Evolutionary conservation across 371 early-diverging fungal genomes (phyloP).

Genomic region (Dichotomocladium elegans): DNA sequence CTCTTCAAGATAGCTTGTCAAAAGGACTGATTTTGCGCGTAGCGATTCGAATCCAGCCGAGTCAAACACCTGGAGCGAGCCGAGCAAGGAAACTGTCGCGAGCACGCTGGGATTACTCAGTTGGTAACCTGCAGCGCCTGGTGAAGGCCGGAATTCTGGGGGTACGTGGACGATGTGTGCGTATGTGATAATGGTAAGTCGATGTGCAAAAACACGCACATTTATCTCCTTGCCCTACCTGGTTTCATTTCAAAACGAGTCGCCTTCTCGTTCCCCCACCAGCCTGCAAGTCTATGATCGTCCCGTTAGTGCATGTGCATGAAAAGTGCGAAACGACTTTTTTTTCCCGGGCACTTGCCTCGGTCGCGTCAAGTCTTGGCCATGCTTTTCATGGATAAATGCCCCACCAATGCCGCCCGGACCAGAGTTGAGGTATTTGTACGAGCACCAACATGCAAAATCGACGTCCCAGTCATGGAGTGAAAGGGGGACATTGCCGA

Average conservation of each 20-base stretch:
- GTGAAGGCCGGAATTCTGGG: conserved; percentile 66
- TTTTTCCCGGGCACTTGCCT: conserved; percentile 40
- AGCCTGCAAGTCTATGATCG: conserved; percentile 82
- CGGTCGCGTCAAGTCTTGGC: conserved; percentile 43
- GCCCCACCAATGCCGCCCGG: conserved; percentile 92
- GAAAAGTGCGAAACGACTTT: too few species aligned
- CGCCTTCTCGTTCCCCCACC: conserved; percentile 91
- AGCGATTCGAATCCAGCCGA: conserved; percentile 65
- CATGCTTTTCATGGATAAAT: conserved; percentile 81
- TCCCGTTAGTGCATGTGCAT: too few species aligned
- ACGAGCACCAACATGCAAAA: conserved; percentile 98
- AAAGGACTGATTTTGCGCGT: conserved; percentile 64
- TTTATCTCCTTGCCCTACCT: conserved; percentile 40
- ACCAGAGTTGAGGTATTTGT: conserved; percentile 96
- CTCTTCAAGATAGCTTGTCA: conserved; percentile 82
- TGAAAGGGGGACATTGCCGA: conserved; percentile 85
- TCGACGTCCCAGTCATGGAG: conserved; percentile 97
- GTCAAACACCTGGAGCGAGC: conserved; percentile 76
- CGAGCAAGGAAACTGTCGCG: conserved; percentile 67
- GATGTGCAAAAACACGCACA: not conserved
- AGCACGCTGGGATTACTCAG: conserved; percentile 88
- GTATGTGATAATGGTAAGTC: not conserved
- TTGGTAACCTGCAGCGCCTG: conserved; percentile 85
- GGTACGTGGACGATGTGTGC: not conserved
- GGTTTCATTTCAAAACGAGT: conserved; percentile 82